Conservation (phyloP, 2,329 filamentous ascomycete species). For the Ophiobolus disseminans region DNA sequence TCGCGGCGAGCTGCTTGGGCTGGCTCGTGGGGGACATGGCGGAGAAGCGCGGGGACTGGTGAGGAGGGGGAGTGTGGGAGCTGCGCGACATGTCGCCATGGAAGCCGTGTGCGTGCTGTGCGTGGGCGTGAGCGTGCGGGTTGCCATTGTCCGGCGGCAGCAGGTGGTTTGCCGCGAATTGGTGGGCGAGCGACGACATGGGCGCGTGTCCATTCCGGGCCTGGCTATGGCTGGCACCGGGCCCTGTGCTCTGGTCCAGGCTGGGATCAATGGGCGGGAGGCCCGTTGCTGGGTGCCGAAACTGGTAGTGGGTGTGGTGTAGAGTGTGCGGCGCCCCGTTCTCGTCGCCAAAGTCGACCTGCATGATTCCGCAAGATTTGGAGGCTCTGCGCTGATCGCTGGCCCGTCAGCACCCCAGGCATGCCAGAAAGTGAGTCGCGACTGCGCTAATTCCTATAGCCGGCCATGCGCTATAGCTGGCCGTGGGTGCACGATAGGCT, state of each 20-base stretch:
- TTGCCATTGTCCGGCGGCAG: conserved; percentile 46
- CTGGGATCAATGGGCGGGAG: conserved; percentile 46
- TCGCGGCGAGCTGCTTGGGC: conserved; percentile 37
- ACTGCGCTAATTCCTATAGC: conserved; percentile 28
- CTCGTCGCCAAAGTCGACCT: conserved; percentile 47
- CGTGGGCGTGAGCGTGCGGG: conserved; percentile 24
- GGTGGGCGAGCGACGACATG: conserved; percentile 37
- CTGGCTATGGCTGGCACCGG: no score
- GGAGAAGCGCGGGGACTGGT: conserved; percentile 49
- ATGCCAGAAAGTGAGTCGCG: conserved; percentile 27
- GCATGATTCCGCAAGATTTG: conserved; percentile 40
- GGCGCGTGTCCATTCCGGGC: conserved; percentile 47
- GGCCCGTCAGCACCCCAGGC: conserved; percentile 43
- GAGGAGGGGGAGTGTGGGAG: conserved; percentile 47
- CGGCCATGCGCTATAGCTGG: conserved; percentile 22
- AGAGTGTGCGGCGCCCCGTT: conserved; percentile 40
- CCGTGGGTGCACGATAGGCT: conserved; percentile 16
- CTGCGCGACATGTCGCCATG: conserved; percentile 48
- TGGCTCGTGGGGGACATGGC: conserved; percentile 46
- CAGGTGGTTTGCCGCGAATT: conserved; percentile 38
- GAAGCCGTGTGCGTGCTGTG: conserved; percentile 44
- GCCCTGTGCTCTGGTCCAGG: conserved; percentile 43
- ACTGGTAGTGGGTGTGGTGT: conserved; percentile 43
- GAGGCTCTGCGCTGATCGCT: conserved; percentile 29
- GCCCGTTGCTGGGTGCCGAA: conserved; percentile 40